Conservation (phyloP, 2,329 filamentous ascomycete genomes). For the Parafenestella ontariensis region DNA sequence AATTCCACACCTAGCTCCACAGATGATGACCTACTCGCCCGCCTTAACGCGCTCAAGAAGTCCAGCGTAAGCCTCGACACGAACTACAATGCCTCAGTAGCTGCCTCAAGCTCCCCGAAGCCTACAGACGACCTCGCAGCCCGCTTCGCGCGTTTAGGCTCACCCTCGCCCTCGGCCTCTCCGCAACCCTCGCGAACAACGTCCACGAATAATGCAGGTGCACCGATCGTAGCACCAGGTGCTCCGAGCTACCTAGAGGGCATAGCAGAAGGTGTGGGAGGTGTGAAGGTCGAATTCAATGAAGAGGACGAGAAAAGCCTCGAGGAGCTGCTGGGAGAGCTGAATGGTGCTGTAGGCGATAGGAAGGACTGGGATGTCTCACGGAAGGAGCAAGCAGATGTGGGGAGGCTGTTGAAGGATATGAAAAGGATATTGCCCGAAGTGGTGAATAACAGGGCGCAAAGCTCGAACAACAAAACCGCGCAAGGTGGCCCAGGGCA, state of each 20-base stretch:
- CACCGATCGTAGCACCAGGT: slow-evolving; percentile 38
- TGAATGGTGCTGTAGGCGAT: slow-evolving; percentile 38
- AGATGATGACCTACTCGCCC: slow-evolving; percentile 55
- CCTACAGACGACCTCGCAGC: slow-evolving; percentile 45
- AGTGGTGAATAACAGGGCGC: slow-evolving; percentile 26
- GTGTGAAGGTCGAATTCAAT: slow-evolving; percentile 36
- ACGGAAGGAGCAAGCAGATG: slow-evolving; percentile 50
- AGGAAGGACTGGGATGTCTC: slow-evolving; percentile 51
- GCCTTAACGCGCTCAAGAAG: slow-evolving; percentile 58
- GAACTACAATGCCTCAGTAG: slow-evolving; percentile 26
- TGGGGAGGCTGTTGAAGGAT: slow-evolving; percentile 51
- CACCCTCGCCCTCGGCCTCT: slow-evolving; percentile 34
- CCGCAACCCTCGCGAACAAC: slow-evolving; percentile 33
- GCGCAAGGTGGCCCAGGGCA: slow-evolving; percentile 2
- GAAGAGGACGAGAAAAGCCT: slow-evolving; percentile 54
- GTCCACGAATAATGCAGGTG: slow-evolving; percentile 20
- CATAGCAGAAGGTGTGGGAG: slow-evolving; percentile 38
- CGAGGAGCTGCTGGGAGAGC: slow-evolving; percentile 55
- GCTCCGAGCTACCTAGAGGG: slow-evolving; percentile 45
- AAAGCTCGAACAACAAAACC: slow-evolving; percentile 3
- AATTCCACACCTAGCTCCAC: slow-evolving; percentile 9
- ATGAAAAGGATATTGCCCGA: slow-evolving; percentile 50
- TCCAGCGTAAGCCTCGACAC: slow-evolving; percentile 49
- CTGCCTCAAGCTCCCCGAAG: slow-evolving; percentile 11
- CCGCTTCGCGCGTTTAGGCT: slow-evolving; percentile 46